These are phyloP conservation scores for Toxicodendron radicans DNA, from an alignment of 345 rosid species.

Conservation along the genomic window DNA sequence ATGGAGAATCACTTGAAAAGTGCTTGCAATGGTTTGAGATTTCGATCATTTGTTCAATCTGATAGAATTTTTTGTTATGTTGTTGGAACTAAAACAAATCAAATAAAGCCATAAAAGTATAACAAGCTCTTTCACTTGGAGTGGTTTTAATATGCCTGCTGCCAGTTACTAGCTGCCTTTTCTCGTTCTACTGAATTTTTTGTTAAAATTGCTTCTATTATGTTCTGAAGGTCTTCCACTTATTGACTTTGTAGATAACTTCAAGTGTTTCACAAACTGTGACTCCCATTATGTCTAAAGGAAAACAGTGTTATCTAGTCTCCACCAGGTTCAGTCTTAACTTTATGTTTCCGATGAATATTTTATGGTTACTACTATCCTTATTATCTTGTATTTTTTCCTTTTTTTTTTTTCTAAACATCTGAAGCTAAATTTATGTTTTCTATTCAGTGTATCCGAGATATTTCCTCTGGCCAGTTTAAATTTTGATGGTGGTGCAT, in stretches of 20 bases:
- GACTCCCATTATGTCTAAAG: conserved; percentile 62
- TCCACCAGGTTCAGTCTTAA: conserved; percentile 55
- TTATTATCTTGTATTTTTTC: conserved; percentile 8
- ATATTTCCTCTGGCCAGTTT: conserved; percentile 79
- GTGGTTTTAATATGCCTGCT: background rate
- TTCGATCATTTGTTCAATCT: background rate
- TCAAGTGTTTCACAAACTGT: conserved; percentile 58
- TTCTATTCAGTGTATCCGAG: conserved; percentile 50
- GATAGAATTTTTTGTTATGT: background rate
- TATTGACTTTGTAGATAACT: conserved; percentile 51
- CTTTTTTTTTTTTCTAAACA: background rate
- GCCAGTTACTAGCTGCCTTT: conserved; percentile 7
- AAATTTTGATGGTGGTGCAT: conserved; percentile 84
- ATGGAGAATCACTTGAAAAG: background rate
- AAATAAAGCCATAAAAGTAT: background rate
- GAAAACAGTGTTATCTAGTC: conserved; percentile 80
- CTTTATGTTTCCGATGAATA: conserved; percentile 10
- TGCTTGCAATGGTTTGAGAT: background rate
- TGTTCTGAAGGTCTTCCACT: conserved; percentile 19
- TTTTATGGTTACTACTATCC: background rate
- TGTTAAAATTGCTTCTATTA: background rate
- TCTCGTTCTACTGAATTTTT: background rate
- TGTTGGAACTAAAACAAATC: background rate
- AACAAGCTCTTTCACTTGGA: background rate
- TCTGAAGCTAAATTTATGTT: conserved; percentile 11